Conservation (phyloP, 805 yeast species). For the Metschnikowia anglica region DNA sequence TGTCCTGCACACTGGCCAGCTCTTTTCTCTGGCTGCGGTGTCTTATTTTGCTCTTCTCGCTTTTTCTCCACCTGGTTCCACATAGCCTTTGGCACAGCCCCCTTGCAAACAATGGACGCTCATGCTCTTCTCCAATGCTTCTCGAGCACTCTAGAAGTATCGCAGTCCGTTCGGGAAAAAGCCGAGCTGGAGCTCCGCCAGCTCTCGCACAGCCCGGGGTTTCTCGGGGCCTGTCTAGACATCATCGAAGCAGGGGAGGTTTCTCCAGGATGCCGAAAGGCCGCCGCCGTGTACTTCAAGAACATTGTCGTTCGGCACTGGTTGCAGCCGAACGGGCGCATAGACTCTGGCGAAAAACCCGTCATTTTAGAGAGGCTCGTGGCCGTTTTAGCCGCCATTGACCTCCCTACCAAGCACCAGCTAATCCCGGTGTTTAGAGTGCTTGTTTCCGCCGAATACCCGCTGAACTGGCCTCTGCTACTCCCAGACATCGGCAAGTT, state of each 20-base stretch:
- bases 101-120: constrained; percentile 57
- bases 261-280: constrained; percentile 49
- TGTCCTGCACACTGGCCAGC: neutral
- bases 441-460: constrained; percentile 35
- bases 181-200: constrained; percentile 69
- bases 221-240: constrained; percentile 79
- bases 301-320: constrained; percentile 68
- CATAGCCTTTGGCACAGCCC: neutral
- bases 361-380: constrained; percentile 67
- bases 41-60: neutral
- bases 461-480: constrained; percentile 38
- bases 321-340: constrained; percentile 36
- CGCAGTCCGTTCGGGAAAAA: constrained; percentile 55
- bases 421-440: constrained; percentile 42
- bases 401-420: constrained; percentile 38
- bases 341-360: constrained; percentile 73
- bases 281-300: constrained; percentile 82
- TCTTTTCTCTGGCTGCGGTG: neutral
- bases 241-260: constrained; percentile 53
- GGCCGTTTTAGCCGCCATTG: constrained; percentile 51
- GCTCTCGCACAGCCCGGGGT: constrained; percentile 63
- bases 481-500: constrained; percentile 34
- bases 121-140: constrained; percentile 69
- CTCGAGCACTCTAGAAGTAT: constrained; percentile 72
- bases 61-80: neutral